Evolutionary conservation across 2,329 filamentous ascomycete species (phyloP).

Genomic region (Dichotomopilus funicola): DNA sequence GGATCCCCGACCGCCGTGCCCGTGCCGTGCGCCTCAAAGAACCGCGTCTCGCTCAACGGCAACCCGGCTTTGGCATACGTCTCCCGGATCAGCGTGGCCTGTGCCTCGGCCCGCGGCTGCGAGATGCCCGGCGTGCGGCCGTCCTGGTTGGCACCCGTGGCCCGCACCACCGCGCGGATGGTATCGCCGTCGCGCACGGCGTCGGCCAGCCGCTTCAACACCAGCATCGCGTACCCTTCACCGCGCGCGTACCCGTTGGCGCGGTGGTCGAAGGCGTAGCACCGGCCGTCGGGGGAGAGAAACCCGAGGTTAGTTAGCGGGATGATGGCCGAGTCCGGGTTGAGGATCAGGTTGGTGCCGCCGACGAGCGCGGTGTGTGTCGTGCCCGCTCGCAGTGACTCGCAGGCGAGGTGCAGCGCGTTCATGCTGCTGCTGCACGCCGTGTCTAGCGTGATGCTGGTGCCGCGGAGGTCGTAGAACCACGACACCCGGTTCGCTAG

Average conservation of each 20-base stretch:
- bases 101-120: conserved; percentile 37
- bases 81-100: conserved; percentile 33
- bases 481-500: neutral
- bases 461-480: conserved; percentile 7
- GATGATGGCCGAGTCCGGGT: conserved; percentile 22
- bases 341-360: neutral
- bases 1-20: conserved; percentile 26
- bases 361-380: conserved; percentile 27
- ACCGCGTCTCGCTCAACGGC: neutral
- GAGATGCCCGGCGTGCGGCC: conserved; percentile 43
- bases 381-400: conserved; percentile 23
- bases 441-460: conserved; percentile 14
- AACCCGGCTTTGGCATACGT: conserved; percentile 37
- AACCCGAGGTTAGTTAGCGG: conserved; percentile 31
- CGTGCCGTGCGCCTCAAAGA: conserved; percentile 38
- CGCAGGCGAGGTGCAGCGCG: conserved; percentile 1
- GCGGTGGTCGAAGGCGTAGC: conserved; percentile 36
- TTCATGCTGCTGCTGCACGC: conserved; percentile 12
- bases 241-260: conserved; percentile 49
- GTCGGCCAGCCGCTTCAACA: conserved; percentile 40
- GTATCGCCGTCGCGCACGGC: conserved; percentile 36
- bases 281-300: conserved; percentile 32
- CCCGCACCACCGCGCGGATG: conserved; percentile 38
- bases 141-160: conserved; percentile 38
- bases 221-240: conserved; percentile 41